These are phyloP conservation scores for Lactarius akahatsu DNA, from an alignment of 768 basidiomycete species.

Conservation along the genomic window DNA sequence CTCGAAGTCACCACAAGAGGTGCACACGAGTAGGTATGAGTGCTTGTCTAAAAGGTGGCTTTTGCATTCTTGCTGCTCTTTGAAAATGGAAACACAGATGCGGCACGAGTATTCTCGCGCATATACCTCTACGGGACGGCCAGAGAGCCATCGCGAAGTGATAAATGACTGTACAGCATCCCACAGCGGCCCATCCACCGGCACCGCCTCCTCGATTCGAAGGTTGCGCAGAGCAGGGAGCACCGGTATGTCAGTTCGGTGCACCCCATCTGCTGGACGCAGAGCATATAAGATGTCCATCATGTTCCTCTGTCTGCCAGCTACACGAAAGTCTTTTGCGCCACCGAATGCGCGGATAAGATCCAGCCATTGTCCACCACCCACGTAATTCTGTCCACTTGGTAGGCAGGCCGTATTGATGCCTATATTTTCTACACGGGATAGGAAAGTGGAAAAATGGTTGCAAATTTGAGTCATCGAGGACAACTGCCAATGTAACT, in stretches of 20 bases:
- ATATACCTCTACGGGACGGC: background rate
- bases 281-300: background rate
- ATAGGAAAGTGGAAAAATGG: background rate
- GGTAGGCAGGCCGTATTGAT: background rate
- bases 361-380: background rate
- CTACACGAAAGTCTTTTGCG: background rate
- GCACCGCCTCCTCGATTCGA: fast-evolving
- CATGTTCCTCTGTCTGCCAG: background rate
- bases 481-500: no score
- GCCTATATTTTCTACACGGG: background rate
- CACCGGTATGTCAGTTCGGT: background rate
- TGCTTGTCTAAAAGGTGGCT: background rate
- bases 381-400: background rate
- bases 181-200: background rate
- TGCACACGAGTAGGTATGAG: background rate
- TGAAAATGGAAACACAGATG: background rate
- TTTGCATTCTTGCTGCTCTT: background rate
- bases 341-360: background rate
- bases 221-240: background rate
- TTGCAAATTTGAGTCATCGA: background rate
- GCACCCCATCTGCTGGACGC: background rate
- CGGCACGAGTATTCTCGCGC: background rate
- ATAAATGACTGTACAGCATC: background rate
- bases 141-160: background rate
- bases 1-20: background rate